phyloP scores from a whole-genome alignment of 2,329 filamentous ascomycete species.

The Aspergillus aculeatus region DNA sequence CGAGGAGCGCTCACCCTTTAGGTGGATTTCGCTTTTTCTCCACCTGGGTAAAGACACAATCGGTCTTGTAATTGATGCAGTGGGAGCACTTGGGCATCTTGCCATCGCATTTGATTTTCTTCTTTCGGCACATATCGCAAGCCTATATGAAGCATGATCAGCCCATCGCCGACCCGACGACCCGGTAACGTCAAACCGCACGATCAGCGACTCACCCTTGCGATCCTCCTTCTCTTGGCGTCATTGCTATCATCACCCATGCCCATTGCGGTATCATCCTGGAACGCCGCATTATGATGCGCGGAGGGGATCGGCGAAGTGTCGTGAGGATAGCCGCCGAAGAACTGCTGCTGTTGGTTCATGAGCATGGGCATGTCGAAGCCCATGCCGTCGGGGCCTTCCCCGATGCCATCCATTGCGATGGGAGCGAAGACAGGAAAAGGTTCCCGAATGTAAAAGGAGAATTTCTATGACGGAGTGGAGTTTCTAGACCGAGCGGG shows the following conservation, averaged over 20 bases:
- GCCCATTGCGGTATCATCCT: slow-evolving; percentile 46
- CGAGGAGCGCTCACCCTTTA: slow-evolving; percentile 68
- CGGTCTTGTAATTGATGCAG: slow-evolving; percentile 96
- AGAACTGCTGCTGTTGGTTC: slow-evolving; percentile 66
- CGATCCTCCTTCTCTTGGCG: slow-evolving; percentile 84
- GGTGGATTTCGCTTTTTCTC: slow-evolving; percentile 98
- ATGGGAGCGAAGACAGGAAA: slow-evolving; percentile 8
- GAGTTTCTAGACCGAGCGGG: slow-evolving; percentile 20
- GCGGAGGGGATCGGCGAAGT: slow-evolving; percentile 58
- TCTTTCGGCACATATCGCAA: slow-evolving; percentile 94
- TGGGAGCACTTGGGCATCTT: slow-evolving; percentile 93
- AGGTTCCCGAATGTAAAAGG: neutral
- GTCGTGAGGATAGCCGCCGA: slow-evolving; percentile 62
- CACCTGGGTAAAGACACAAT: slow-evolving; percentile 94
- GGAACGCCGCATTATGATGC: slow-evolving; percentile 39
- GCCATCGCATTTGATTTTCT: slow-evolving; percentile 94
- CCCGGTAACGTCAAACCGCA: neutral
- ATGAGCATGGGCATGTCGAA: slow-evolving; percentile 56
- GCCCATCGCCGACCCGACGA: neutral
- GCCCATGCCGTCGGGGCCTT: slow-evolving; percentile 38
- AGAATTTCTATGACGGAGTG: slow-evolving; percentile 15
- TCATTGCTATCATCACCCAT: slow-evolving; percentile 64
- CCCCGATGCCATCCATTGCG: slow-evolving; percentile 38
- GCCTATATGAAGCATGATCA: slow-evolving; percentile 54
- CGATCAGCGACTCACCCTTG: slow-evolving; percentile 62